These are phyloP conservation scores for Collybia sordida DNA, from an alignment of 768 basidiomycete species.

Conservation along the genomic window DNA sequence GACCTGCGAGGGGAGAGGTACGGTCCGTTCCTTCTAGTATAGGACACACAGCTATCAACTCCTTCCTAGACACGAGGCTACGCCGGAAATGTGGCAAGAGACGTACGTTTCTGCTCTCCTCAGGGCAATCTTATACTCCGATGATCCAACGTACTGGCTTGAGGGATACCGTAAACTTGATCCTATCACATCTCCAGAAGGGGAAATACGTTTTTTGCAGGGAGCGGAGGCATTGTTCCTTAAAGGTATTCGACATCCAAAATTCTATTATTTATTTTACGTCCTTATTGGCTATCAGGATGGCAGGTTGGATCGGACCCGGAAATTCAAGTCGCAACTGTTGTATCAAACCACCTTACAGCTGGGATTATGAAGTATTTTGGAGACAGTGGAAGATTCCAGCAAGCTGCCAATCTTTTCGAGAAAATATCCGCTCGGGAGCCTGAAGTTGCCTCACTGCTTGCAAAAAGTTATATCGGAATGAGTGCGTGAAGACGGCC, in stretches of 20 bases:
- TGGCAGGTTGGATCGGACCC: conserved; percentile 99
- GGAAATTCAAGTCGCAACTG: conserved; percentile 96
- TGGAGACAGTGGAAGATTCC: conserved; percentile 84
- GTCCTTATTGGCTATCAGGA: conserved; percentile 42
- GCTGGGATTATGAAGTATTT: conserved; percentile 97
- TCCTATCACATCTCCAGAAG: conserved; percentile 87
- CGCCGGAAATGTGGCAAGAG: conserved; percentile 94
- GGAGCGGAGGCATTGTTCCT: conserved; percentile 86
- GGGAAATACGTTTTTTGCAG: conserved; percentile 87
- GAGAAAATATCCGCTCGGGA: conserved; percentile 86
- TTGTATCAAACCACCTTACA: conserved; percentile 95
- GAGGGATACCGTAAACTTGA: conserved; percentile 96
- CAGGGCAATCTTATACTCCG: conserved; percentile 91
- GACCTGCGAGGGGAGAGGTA: conserved; percentile 94
- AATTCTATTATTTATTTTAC: neutral
- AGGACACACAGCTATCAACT: neutral
- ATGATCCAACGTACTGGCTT: conserved; percentile 87
- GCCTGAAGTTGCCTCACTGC: conserved; percentile 84
- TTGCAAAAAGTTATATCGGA: conserved; percentile 90
- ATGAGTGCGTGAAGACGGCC: conserved; percentile 73
- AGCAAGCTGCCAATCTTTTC: conserved; percentile 89
- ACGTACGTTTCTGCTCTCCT: conserved; percentile 93
- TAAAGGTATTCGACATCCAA: conserved; percentile 53
- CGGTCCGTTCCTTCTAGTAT: conserved; percentile 19
- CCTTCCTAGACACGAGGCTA: conserved; percentile 75